Base-by-base conservation (phyloP, 2,329 filamentous ascomycete genomes). In the Colletotrichum sp. region DNA sequence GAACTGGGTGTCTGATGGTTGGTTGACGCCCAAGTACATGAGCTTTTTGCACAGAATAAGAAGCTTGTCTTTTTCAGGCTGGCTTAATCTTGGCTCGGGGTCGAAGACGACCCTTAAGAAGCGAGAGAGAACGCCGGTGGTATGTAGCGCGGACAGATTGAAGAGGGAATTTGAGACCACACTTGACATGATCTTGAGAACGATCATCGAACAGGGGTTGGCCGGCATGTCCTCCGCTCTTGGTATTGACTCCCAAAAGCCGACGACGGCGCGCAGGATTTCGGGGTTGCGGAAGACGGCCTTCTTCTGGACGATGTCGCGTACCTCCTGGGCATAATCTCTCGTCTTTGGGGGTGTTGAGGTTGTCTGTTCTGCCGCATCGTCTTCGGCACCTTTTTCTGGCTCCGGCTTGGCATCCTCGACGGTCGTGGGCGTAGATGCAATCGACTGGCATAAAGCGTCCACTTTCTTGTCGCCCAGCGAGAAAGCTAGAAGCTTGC, bases 1-100 rank as follows among this genome's bases (percentile, higher is more conserved):
- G 76, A 93, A 92, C 80, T 96, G 93, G 18, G 95, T 95, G 86
- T 98, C 96, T 61, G 95, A 92, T n/a, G 98, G 90, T 75, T 90
- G 90, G 80, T 93, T 94, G 78, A 98, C 91, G 24, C 97, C 96
- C 77, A 97, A 88, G 73, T 91, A 86, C 87, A 95, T 91, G 81
- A 97, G 85, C 83, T 89, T 88, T 77, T 90, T 90, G 80, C 94
- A 96, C 30, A 98, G 88, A 26, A 90, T 87, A 77, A 93, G 86
- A 24, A 95, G 90, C 16, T 92, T 87, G 30, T 87, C 82, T 79
- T 87, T 89, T 81, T 96, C 94, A 4, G 85, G 81, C 28, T 87
- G 81, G 16, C 88, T 87, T 34, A 94, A 85, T 16, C 84, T 82
- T 24, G 89, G 87, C 65, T 87, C 86, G 5, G 83, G 76, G 21